These are phyloP conservation scores for Leucosporidium creatinivorum DNA, from an alignment of 768 basidiomycete genomes.

Conservation along the genomic window DNA sequence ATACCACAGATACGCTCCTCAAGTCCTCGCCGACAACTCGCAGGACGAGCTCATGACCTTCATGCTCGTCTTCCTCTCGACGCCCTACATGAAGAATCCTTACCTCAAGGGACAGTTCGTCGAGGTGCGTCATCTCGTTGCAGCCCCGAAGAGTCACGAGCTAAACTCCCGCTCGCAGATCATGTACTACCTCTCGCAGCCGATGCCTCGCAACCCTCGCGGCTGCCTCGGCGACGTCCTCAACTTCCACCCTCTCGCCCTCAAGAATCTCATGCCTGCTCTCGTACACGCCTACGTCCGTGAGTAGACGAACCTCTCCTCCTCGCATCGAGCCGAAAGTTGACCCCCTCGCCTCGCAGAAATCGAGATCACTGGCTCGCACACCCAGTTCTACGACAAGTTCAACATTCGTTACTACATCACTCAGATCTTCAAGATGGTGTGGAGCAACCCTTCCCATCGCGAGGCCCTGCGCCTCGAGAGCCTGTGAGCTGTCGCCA, in stretches of 20 bases:
- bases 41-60: conserved; percentile 82
- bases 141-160: background rate
- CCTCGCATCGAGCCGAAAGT: no score
- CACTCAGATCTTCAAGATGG: conserved; percentile 71
- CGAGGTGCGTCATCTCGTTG: conserved; percentile 54
- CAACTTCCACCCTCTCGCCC: conserved; percentile 73
- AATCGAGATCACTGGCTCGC: conserved; percentile 94
- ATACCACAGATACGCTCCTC: conserved; percentile 47
- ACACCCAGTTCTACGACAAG: conserved; percentile 98
- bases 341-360: conserved; percentile 49
- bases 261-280: conserved; percentile 81
- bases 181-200: conserved; percentile 62
- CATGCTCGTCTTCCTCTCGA: conserved; percentile 83
- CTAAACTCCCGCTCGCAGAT: conserved; percentile 47
- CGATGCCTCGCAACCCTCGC: conserved; percentile 54
- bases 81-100: conserved; percentile 98
- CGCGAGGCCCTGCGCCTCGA: conserved; percentile 76
- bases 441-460: conserved; percentile 87
- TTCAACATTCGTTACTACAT: conserved; percentile 54
- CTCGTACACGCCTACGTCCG: conserved; percentile 93
- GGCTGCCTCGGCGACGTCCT: conserved; percentile 75
- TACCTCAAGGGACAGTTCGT: conserved; percentile 95
- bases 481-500: conserved; percentile 54
- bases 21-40: conserved; percentile 73
- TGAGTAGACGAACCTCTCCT: conserved; percentile 43